Evolutionary conservation across 2,329 filamentous ascomycete species (phyloP).

Genomic region (Fusarium poae): DNA sequence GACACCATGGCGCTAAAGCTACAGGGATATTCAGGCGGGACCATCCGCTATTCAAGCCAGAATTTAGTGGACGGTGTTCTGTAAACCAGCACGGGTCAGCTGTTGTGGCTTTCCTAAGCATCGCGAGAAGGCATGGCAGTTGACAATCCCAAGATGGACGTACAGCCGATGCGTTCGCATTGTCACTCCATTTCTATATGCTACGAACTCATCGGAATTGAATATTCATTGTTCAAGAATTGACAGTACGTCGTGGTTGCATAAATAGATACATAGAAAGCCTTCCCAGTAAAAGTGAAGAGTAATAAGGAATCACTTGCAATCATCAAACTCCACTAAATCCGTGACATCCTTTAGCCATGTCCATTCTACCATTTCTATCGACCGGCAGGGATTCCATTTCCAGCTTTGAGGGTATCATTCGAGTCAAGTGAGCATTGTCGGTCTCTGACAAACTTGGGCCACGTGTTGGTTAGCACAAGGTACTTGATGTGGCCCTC

Average conservation of each 20-base stretch:
- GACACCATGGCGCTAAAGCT: too few relatives aligned
- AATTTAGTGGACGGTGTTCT: background rate
- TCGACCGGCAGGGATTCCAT: slow-evolving; percentile 18
- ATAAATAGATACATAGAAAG: slow-evolving; percentile 37
- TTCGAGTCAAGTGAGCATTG: slow-evolving; percentile 52
- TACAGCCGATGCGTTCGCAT: background rate
- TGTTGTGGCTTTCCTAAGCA: background rate
- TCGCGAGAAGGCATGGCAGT: background rate
- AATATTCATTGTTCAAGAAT: slow-evolving; percentile 9
- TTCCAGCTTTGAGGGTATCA: slow-evolving; percentile 42
- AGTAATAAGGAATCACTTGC: slow-evolving; percentile 30
- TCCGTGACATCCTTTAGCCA: background rate
- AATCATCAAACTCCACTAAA: slow-evolving; percentile 36
- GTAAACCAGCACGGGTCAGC: background rate
- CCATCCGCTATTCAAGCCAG: background rate
- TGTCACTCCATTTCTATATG: too few relatives aligned
- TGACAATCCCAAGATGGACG: background rate
- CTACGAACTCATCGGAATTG: background rate
- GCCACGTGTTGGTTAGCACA: slow-evolving; percentile 13
- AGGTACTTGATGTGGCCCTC: slow-evolving; percentile 74
- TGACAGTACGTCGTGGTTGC: slow-evolving; percentile 14
- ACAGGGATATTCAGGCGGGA: background rate
- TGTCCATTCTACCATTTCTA: background rate
- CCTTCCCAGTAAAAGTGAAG: slow-evolving; percentile 11
- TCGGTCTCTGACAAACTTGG: slow-evolving; percentile 60